Base-by-base conservation (phyloP, 495 filamentous ascomycete genomes). In the Hypoxylon perforatum region DNA sequence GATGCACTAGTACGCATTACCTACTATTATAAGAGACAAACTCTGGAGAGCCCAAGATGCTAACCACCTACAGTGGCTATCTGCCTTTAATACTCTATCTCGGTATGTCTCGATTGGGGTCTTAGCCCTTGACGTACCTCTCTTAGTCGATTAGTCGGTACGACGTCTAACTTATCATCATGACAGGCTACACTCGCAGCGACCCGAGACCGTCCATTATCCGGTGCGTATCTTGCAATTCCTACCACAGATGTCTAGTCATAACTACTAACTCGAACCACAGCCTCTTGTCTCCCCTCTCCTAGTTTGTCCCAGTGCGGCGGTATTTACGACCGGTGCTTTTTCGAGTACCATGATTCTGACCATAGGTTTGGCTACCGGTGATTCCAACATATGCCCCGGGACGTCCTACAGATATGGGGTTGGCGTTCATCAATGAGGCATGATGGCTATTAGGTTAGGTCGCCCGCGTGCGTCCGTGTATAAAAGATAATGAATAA, bases 31-130 rank as follows among this genome's bases (percentile, higher is more conserved):
- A 39, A 4, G 10, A 9, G 25, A 28, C 3, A 39, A 2, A 39
- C 30, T 11, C 15, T 25, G 0, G 3, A 39, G 10, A 14, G 39
- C 30, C 2, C 10, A 15, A 12, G 14, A 42, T 56, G 22, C 46
- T 58, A 39, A 74, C 46, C 30, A 25, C 12, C 19, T 68, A 62
- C 71, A 97, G 94, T 83, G 95, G 95, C 77, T 99, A 97, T 76
- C 85, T 99, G 46, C 95, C 95, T 75, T 80, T 99, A 79, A 96
- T 99, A 76, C 84, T 99, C 79, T 99, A 97, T 80, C 90, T 99
- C 68, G 95, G 93, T 97, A 89, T 69, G 87, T 63, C n/a, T 54
- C 54, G 25, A 51, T 22, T 48, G 51, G 57, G 57, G 17, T 61
- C 21, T n/a, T 57, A 48, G 22, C 56, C 28, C 39, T 47, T 30